Evolutionary conservation across 2,329 filamentous ascomycete genomes (phyloP).

Genomic region (Epichloe sibirici): DNA sequence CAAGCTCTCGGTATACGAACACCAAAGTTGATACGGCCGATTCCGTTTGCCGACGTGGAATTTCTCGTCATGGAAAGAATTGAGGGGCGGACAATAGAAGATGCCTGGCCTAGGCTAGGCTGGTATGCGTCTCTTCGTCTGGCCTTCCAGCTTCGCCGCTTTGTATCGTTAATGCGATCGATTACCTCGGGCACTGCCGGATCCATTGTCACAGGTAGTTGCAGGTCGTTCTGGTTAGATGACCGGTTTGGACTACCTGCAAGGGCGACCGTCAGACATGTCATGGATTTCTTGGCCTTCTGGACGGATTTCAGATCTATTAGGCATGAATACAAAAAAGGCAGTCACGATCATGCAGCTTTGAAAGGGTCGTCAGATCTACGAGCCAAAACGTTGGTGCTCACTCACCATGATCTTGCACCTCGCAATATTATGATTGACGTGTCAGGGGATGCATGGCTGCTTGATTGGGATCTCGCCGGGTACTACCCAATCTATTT

Average conservation of each 20-base stretch:
- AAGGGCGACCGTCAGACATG: neutral
- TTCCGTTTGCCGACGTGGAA: neutral
- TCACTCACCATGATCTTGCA: neutral
- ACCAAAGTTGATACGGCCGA: neutral
- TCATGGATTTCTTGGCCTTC: neutral
- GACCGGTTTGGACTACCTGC: neutral
- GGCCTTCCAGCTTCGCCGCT: neutral
- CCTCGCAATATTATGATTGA: constrained; percentile 1
- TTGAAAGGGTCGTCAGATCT: neutral
- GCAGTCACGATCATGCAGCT: neutral
- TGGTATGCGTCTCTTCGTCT: neutral
- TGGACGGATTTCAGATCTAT: neutral
- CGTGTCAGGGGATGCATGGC: neutral
- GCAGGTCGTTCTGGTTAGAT: neutral
- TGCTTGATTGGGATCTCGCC: constrained; percentile 1
- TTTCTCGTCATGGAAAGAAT: neutral
- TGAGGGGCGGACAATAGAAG: neutral
- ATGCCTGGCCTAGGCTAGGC: neutral
- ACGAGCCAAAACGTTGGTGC: neutral
- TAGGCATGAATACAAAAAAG: constrained; percentile 1
- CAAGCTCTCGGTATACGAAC: neutral
- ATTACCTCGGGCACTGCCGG: neutral
- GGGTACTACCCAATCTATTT: neutral
- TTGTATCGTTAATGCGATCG: neutral
- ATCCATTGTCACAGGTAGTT: neutral